Base-by-base conservation (phyloP, 2,329 filamentous ascomycete genomes). In the Neoascochyta sp. region DNA sequence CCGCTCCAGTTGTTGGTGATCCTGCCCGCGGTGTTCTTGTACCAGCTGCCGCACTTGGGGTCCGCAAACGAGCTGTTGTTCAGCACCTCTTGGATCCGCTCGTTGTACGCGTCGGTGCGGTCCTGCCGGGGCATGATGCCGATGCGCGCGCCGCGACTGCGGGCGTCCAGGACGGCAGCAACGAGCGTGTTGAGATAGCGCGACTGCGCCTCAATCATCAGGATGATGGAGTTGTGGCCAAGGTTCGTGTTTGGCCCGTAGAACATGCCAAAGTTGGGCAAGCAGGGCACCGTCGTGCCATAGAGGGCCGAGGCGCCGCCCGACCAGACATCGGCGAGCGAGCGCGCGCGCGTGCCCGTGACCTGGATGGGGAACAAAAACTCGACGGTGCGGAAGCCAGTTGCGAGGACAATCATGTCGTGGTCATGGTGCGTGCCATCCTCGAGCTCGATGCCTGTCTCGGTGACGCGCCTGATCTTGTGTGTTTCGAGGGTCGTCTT, bases 181-280 rank as follows among this genome's bases (percentile, higher is more conserved):
- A 79, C 67, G 19, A 79, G 42, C 0, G 60, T 62, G 36, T 68
- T 73, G 34, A 78, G 66, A 45, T 78, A 78, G 3, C 69, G 65
- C 3, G 63, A 66, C 43, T 79, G 75, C 2, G 74, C 68, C 47
- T 79, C 75, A 38, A 78, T 76, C 74, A 78, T 79, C n/a, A 78
- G 61, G 41, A 78, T 73, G 43, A 78, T 78, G 31, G 64, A 69
- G 39, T 75, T 76, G 49, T 75, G 71, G 0, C 71, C 75, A 32
- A 71, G 60, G 11, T 63, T 63, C 2, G 72, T 77, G 50, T 76
- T 78, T 3, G 73, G 75, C 1, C 75, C 75, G 50, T 77, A 78
- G 27, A 78, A 62, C 65, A 77, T 73, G 25, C 62, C 71, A 40
- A 76, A 76, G 36, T 77, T 77, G 2, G 73, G 73, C 27, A 77